Percentiles rank a stretch among this genome's conserved stretches.
Conservation (phyloP, 768 basidiomycete species). For the Hirschioporus abietinus region DNA sequence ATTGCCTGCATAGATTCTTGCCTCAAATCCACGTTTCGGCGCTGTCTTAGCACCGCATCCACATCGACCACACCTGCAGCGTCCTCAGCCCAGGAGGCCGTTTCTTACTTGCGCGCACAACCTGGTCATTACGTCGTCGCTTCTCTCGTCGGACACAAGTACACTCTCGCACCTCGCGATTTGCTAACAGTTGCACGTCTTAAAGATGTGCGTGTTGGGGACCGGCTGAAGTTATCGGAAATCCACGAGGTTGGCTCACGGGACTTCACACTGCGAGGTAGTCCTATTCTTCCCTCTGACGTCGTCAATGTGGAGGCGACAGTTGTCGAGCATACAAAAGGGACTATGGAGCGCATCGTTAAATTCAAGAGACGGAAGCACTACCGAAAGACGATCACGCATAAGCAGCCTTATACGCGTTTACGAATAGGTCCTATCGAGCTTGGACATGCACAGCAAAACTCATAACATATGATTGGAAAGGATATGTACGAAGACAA, state of each 20-base stretch:
- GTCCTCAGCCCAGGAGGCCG: constrained; percentile 29
- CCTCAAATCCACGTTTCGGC: background rate
- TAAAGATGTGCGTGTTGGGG: constrained; percentile 80
- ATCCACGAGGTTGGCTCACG: constrained; percentile 94
- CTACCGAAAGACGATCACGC: constrained; percentile 88
- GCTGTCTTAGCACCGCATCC: background rate
- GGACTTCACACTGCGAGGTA: constrained; percentile 86
- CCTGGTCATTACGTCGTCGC: constrained; percentile 92
- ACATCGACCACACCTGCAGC: background rate
- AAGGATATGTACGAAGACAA: background rate
- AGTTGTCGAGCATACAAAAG: constrained; percentile 97
- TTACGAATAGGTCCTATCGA: constrained; percentile 83
- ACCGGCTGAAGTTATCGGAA: constrained; percentile 73
- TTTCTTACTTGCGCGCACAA: constrained; percentile 63
- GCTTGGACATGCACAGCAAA: constrained; percentile 28
- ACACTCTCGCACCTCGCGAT: constrained; percentile 87
- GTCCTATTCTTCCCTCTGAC: constrained; percentile 59
- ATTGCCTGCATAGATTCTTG: background rate
- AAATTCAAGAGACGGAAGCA: constrained; percentile 99
- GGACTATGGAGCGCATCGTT: constrained; percentile 83
- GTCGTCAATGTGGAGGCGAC: constrained; percentile 77
- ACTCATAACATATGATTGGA: constrained; percentile 9
- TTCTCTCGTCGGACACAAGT: constrained; percentile 78
- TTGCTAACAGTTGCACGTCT: constrained; percentile 90
- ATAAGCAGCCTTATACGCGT: constrained; percentile 95